These are phyloP conservation scores for Eucalyptus cloeziana DNA, from an alignment of 345 rosid genomes.

Conservation along the genomic window DNA sequence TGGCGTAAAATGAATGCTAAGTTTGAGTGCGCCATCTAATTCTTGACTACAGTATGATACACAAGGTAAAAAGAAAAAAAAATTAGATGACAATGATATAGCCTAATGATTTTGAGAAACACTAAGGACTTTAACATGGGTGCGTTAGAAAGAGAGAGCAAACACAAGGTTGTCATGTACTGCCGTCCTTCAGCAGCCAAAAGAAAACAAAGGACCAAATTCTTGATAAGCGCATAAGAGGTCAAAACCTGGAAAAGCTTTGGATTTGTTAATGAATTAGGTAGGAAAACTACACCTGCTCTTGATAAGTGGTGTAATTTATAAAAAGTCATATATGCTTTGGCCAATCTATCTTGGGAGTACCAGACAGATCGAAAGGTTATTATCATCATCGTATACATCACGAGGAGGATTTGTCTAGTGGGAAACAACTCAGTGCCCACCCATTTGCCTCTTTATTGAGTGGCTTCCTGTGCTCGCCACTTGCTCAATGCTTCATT, in stretches of 20 bases:
- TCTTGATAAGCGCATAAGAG: not conserved
- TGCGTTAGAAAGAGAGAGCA: not conserved
- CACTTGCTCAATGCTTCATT: not conserved
- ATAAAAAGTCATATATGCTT: not conserved
- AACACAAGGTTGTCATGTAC: not conserved
- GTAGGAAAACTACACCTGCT: not conserved
- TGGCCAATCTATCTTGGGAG: not conserved
- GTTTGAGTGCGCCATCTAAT: not conserved
- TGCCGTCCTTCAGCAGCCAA: not conserved
- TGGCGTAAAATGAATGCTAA: not conserved
- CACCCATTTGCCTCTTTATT: not conserved
- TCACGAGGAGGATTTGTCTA: not conserved
- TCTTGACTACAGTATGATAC: not conserved
- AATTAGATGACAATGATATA: not conserved
- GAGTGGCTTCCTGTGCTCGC: not conserved
- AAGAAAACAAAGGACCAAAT: not conserved
- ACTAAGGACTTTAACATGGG: not conserved
- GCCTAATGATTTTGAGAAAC: not conserved
- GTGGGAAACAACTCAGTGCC: slow-evolving; percentile 9
- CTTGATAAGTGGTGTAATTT: not conserved
- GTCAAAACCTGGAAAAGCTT: not conserved
- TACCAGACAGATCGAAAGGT: not conserved
- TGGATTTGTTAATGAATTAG: not conserved
- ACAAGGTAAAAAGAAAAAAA: not conserved
- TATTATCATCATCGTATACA: not conserved